Conservation (phyloP, 768 basidiomycete species). For the Xerocomellus chrysenteron region DNA sequence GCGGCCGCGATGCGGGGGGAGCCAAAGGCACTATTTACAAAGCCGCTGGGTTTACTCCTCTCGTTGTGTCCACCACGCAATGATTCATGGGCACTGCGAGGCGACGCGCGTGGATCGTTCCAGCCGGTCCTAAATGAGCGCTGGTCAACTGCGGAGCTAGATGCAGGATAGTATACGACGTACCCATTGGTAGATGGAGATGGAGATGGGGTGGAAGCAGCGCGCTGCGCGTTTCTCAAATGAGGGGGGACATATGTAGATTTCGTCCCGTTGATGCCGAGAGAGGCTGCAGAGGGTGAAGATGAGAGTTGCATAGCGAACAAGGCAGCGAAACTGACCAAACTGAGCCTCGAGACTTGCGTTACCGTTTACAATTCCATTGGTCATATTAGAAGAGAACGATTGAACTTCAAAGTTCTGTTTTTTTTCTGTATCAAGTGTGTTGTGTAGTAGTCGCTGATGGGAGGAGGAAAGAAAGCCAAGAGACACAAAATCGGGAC, state of each 20-base stretch:
- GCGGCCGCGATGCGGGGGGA: conserved; percentile 34
- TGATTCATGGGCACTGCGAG: conserved; percentile 47
- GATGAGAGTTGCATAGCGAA: background rate
- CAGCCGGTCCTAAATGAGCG: conserved; percentile 57
- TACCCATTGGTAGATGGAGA: conserved; percentile 51
- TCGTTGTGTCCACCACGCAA: conserved; percentile 43
- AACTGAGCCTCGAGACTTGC: conserved; percentile 74
- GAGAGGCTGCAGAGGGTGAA: conserved; percentile 52
- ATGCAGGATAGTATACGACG: conserved; percentile 23
- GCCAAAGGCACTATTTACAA: conserved; percentile 38
- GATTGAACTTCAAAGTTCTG: conserved; percentile 29
- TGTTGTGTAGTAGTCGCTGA: conserved; percentile 29
- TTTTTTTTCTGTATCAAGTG: conserved; percentile 25
- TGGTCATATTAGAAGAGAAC: conserved; percentile 70
- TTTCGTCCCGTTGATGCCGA: conserved; percentile 67
- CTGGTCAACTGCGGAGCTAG: conserved; percentile 14
- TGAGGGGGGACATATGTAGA: conserved; percentile 89
- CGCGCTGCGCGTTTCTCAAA: conserved; percentile 82
- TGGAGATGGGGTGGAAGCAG: conserved; percentile 54
- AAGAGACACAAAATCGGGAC: conserved; percentile 9
- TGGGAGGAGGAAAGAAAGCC: conserved; percentile 27
- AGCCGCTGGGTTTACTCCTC: conserved; percentile 39
- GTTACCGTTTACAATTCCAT: conserved; percentile 84
- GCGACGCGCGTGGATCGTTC: conserved; percentile 72
- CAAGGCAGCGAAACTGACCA: conserved; percentile 43